These are phyloP conservation scores for Linaria vulgaris DNA, from an alignment of 257 asterid species.

Conservation along the genomic window DNA sequence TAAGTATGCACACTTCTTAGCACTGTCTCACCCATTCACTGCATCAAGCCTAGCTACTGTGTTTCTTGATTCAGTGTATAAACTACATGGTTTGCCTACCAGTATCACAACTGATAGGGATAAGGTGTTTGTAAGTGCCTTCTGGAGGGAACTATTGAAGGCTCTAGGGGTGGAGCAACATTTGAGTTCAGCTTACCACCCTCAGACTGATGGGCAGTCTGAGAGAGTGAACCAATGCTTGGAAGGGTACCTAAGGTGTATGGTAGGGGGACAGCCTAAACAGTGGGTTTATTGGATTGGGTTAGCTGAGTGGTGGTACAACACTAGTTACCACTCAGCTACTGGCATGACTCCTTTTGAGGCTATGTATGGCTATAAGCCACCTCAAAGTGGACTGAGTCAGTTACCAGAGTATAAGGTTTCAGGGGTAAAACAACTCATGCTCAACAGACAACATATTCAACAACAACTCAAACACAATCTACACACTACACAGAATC, in stretches of 20 bases:
- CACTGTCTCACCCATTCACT: neutral
- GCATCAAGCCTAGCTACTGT: neutral
- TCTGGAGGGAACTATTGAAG: neutral
- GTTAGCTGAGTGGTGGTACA: constrained; percentile 2
- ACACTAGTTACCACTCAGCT: neutral
- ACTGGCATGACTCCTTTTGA: neutral
- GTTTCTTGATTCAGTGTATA: neutral
- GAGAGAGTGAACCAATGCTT: neutral
- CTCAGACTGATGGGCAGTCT: neutral
- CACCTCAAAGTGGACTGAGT: neutral
- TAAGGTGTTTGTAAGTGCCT: neutral
- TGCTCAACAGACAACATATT: neutral
- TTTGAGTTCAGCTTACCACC: neutral
- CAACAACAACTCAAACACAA: neutral
- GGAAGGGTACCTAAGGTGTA: neutral
- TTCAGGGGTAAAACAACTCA: neutral
- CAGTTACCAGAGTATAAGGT: neutral
- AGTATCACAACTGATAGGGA: neutral
- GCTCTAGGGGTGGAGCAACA: neutral
- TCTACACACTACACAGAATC: neutral
- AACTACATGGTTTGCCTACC: neutral
- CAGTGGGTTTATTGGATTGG: neutral
- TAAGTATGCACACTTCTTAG: neutral
- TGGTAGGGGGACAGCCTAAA: neutral
- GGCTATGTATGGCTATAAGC: neutral